Base-by-base conservation (phyloP, 495 filamentous ascomycete species). In the Aspergillus nanangensis region DNA sequence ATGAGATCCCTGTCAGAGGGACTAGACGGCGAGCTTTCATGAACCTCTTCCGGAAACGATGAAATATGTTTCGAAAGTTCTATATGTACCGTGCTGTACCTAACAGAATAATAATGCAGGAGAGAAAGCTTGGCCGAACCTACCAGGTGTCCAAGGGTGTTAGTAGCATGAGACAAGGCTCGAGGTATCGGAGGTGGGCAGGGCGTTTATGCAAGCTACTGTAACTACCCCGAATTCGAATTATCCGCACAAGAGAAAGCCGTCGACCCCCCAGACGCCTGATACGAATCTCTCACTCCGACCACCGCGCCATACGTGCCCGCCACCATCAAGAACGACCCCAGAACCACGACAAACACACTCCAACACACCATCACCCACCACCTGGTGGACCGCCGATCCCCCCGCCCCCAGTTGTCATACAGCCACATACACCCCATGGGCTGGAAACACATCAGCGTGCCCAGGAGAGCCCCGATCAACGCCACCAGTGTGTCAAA, bases 401-500 rank as follows among this genome's bases (percentile, higher is more conserved):
- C 78, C 75, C 25, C 14, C 62, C 71, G 77, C 44, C 31, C 22
- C 63, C 69, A 72, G 37, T 71, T 68, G 45, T 74, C 70, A 38
- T 70, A 68, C 20, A 72, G 48, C 70, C 70, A 74, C 66, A 74
- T 69, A 33, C 64, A 61, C 0, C 55, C 70, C 67, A 71, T 71
- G 5, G 69, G 69, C 47, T 71, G 70, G 56, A 69, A 70, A 13
- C 47, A 70, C 62, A 67, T 65, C 8, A 66, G 52, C 4, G 62
- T 71, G 10, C 61, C 67, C 47, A 87, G 82, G 25, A 86, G 60
- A 3, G 81, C 72, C 13, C 81, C 81, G 29, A 79, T 69, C 45
- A 81, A 72, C 18, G 74, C 74, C 14, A 88, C 66, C 32, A 88
- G 64, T 29, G 73, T 71, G 51, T 75, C 73, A 58, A 88, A 88